Evolutionary conservation across 2,329 filamentous ascomycete species (phyloP), one percentile per base, ranked within the genome.

Genomic region (Colletotrichum australisinense): DNA sequence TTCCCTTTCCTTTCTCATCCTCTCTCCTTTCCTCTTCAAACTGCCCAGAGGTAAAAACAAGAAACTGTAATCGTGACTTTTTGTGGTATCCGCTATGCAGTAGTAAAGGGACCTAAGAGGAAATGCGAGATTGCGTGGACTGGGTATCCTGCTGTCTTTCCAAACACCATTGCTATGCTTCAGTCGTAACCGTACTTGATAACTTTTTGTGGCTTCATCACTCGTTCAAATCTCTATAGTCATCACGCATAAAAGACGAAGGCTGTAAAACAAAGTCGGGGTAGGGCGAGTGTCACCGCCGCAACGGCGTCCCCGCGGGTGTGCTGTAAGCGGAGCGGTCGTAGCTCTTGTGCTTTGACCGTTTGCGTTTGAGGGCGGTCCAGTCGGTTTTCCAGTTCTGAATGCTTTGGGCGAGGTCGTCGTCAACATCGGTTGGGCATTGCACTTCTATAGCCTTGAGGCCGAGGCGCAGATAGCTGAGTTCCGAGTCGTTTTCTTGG

Each of bases 371-470:
- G 35, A 91, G 82, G 19, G 82, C 79, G 11, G 84, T 81, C 86
- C 89, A 92, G 77, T 92, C 90, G 38, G 87, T 80, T 80, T 91
- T 92, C 88, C 91, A 92, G 75, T 86, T 86, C 72, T 86, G 82
- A 75, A 92, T 91, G 79, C 89, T 90, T 74, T 88, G 85, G 74
- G 87, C 84, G 42, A 92, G 86, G 72, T 91, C 90, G 32, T 85
- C 83, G 78, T 91, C 88, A 2, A 85, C 84, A 70, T 86, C 85
- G 56, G 84, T 80, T 5, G 88, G 84, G 78, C 87, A 87, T 76
- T 90, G 88, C 22, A 91, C 87, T 82, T 92, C 90, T 76, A 92
- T 87, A 26, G 88, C 89, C 75, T 91, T 89, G 74, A 92, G 85
- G 78, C 89, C 88, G 74, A 93, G 89, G 70, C 90, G 88, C 55